phyloP scores from a whole-genome alignment of 2,329 filamentous ascomycete genomes.

The Acarospora socialis region DNA sequence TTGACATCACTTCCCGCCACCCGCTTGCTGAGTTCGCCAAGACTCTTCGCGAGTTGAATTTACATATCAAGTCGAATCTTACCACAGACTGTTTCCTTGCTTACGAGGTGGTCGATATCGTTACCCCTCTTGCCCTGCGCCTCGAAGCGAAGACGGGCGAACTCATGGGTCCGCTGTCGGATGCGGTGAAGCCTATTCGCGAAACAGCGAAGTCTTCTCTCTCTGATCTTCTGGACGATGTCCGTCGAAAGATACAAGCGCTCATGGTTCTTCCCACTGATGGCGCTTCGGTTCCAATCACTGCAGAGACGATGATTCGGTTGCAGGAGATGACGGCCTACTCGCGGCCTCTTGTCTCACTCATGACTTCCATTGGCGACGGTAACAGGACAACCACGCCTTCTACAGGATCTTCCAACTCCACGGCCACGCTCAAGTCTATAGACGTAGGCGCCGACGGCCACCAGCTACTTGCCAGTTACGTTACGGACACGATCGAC shows the following conservation, averaged over 20 bases:
- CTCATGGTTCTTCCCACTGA: constrained; percentile 61
- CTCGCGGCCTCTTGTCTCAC: constrained; percentile 68
- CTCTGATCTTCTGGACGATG: constrained; percentile 70
- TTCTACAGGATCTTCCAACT: constrained; percentile 44
- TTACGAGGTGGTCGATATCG: constrained; percentile 87
- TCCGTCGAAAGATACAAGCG: constrained; percentile 50
- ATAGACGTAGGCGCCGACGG: constrained; percentile 86
- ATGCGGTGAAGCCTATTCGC: constrained; percentile 74
- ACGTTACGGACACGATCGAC: constrained; percentile 80
- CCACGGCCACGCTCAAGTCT: constrained; percentile 55
- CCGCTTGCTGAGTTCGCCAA: constrained; percentile 70
- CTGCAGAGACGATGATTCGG: constrained; percentile 71
- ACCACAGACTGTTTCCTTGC: constrained; percentile 87
- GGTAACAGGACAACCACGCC: constrained; percentile 51
- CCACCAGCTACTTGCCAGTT: constrained; percentile 74
- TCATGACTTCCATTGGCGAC: constrained; percentile 84
- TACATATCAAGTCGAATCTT: constrained; percentile 73
- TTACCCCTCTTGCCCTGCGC: constrained; percentile 63
- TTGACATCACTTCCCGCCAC: constrained; percentile 63
- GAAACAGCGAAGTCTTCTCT: constrained; percentile 85
- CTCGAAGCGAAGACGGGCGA: constrained; percentile 75
- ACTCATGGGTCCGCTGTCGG: constrained; percentile 66
- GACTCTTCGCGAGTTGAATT: constrained; percentile 77
- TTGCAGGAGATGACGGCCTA: constrained; percentile 80
- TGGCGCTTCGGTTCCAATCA: constrained; percentile 62